Evolutionary conservation across 768 basidiomycete species (phyloP), one percentile per base, ranked within the genome.

Genomic region (Russula brevipes): DNA sequence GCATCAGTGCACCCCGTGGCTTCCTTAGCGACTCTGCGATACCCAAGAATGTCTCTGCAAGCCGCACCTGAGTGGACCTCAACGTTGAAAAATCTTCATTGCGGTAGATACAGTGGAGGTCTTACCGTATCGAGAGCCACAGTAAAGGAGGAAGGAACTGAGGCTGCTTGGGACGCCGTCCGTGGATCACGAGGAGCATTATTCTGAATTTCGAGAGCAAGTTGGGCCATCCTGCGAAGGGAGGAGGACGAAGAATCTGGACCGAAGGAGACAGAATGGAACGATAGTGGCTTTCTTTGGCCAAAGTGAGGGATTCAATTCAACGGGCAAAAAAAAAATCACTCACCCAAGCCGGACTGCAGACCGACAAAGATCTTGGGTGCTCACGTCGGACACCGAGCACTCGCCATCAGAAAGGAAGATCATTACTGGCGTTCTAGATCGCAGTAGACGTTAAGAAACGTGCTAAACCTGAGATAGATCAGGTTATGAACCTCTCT

Each of bases 211-310:
- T 24, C 24, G 24, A 24, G 24, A 24, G 24, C 24, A 24, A 84
- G 76, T 5, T 79, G 71, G 0, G 78, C 76, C 85, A 86, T 86
- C 16, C 77, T 73, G 38, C 76, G 76, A 24, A 86, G 71, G 11
- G 49, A 56, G 3, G 53, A 51, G 44, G 68, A 68, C 61, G 70
- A n/a, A 50, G 70, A 49, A 17, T 73, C 69, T 0, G 73, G 72
- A 4, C 84, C 84, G 39, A 86, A 85, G 0, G 82, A 78, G 19
- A 86, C 80, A 0, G 84, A 70, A 53, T 86, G 85, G 68, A 86
- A 81, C 0, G 84, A 83, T 1, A 84, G 72, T 1, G 82, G 72
- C 72, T 81, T 81, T 16, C 85, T 85, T 54, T n/a, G 8, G 0
- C 33, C 2, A 5, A 31, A 1, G 30, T 58, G 1, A 54, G 6